Base-by-base conservation (phyloP, 108 stramenopile species). In the Pseudonitzschia delicatissima region DNA sequence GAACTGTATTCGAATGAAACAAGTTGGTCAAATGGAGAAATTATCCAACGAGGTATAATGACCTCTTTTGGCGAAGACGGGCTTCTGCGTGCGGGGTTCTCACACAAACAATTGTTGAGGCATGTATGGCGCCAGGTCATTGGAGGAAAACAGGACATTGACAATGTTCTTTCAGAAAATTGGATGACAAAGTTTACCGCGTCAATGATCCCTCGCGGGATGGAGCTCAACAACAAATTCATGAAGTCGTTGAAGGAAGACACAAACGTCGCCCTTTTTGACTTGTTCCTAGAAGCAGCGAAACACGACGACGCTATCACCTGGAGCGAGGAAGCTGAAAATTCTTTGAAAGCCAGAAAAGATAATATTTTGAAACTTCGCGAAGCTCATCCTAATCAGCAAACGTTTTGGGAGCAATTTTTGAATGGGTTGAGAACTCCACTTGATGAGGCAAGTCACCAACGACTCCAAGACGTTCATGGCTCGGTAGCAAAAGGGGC, bases 111-210 rank as follows among this genome's bases (percentile, higher is more conserved):
- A 3, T 51, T 61, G 18, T 11, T 78, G 20, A 72, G 70, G 11
- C 74, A 74, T 33, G 28, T 78, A 28, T 45, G 69, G 25, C 9
- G 61, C 0, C 69, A 73, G 73, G 62, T 78, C 7, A 49, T 70
- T 15, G 77, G 74, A 36, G 64, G 52, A 34, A 42, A 52, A 7
- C 72, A 74, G 26, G 62, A 78, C 47, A 9, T 67, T 3, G 28
- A 67, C 11, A 34, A 66, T 27, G 26, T 67, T 36, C 62, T 73
- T 7, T 78, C 77, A 8, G 62, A 39, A 18, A 62, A 73, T 62
- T 78, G 77, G 77, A 78, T 70, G 57, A 45, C 17, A 9, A 78
- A 78, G 55, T 70, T 78, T 62, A 64, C 73, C 28, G 67, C 77
- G 13, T 62, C 77, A 0, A 39, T 78, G 39, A 42, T 78, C n/a